Evolutionary conservation across 2,329 filamentous ascomycete genomes (phyloP).

Genomic region (Camillea tinctor): DNA sequence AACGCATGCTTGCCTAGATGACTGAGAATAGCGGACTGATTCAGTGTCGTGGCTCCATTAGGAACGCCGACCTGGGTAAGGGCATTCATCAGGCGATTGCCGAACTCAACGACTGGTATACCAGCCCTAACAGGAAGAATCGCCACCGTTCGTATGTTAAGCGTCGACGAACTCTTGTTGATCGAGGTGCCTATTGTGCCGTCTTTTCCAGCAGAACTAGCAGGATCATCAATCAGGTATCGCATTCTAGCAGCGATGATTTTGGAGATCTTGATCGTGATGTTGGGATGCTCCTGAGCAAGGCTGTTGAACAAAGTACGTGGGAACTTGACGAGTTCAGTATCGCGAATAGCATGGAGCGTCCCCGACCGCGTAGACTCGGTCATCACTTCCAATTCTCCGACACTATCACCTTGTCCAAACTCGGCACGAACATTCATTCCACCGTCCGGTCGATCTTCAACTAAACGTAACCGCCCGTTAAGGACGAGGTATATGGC

Average conservation of each 20-base stretch:
- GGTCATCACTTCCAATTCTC: slow-evolving; percentile 94
- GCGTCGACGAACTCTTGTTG: slow-evolving; percentile 75
- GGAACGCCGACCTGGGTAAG: slow-evolving; percentile 84
- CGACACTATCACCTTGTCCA: slow-evolving; percentile 95
- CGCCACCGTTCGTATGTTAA: slow-evolving; percentile 90
- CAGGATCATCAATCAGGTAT: slow-evolving; percentile 77
- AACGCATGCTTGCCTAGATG: slow-evolving; percentile 96
- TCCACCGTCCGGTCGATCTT: slow-evolving; percentile 76
- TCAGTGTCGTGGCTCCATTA: slow-evolving; percentile 87
- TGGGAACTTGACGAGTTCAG: slow-evolving; percentile 93
- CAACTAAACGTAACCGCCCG: slow-evolving; percentile 79
- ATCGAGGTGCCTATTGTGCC: slow-evolving; percentile 55
- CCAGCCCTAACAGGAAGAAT: slow-evolving; percentile 88
- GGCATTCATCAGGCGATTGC: slow-evolving; percentile 82
- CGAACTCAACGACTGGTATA: slow-evolving; percentile 93
- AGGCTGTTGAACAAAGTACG: slow-evolving; percentile 96
- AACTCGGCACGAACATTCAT: slow-evolving; percentile 89
- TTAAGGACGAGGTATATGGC: slow-evolving; percentile 98
- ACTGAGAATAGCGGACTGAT: slow-evolving; percentile 90
- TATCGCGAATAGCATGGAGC: slow-evolving; percentile 92
- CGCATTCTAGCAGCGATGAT: slow-evolving; percentile 97
- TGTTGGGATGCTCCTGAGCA: slow-evolving; percentile 93
- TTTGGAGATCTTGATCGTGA: slow-evolving; percentile 98
- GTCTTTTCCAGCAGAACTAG: slow-evolving; percentile 65
- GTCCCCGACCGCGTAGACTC: slow-evolving; percentile 89